A percentile compares a stretch with the other conserved stretches of the same genome.
Conservation (phyloP, 2,329 filamentous ascomycete species). For the Aureobasidium subglaciale region DNA sequence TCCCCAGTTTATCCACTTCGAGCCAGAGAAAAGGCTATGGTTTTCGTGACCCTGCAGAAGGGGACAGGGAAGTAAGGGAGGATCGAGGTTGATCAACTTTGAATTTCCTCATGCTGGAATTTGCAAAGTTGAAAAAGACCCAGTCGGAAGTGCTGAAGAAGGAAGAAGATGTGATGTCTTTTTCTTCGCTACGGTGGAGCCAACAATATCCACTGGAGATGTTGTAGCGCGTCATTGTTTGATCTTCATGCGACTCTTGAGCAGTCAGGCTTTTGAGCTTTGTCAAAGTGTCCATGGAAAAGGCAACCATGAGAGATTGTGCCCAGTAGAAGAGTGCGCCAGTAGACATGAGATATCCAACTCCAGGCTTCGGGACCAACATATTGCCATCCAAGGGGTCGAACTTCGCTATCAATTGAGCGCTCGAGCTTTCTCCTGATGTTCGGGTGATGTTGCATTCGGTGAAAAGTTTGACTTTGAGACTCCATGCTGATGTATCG, state of each 20-base stretch:
- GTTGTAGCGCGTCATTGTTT: background rate
- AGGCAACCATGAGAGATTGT: background rate
- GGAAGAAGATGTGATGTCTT: background rate
- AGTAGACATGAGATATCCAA: background rate
- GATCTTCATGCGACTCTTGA: background rate
- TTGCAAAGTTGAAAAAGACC: background rate
- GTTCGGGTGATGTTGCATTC: background rate
- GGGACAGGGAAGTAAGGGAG: no score
- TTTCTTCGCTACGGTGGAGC: background rate
- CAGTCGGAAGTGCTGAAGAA: background rate
- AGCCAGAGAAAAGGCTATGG: background rate
- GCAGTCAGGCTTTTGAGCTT: background rate
- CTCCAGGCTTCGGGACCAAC: no score
- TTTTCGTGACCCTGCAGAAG: no score
- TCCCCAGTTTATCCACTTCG: background rate
- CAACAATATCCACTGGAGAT: background rate
- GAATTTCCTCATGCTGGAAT: background rate
- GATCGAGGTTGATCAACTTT: no score
- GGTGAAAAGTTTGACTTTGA: background rate
- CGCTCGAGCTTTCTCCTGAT: no score
- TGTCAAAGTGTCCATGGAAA: background rate
- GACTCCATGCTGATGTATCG: background rate
- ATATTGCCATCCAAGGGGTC: no score
- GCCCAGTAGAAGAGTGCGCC: no score
- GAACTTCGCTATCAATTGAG: no score